Conservation (phyloP, 2,329 filamentous ascomycete genomes). For the Hymenoscyphus linearis region DNA sequence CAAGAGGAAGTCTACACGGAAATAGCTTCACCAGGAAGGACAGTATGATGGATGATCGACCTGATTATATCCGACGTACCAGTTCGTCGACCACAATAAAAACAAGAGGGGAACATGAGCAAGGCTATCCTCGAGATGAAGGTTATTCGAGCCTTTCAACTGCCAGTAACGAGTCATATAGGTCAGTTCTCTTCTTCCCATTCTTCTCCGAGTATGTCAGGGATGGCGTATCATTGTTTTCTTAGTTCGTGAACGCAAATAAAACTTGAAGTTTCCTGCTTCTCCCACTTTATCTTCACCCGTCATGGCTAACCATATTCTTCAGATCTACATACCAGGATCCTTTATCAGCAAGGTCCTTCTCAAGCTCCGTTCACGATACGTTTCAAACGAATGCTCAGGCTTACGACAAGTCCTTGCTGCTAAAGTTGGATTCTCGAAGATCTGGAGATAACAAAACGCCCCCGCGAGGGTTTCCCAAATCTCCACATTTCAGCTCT, state of each 20-base stretch:
- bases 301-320: conserved; percentile 1
- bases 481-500: conserved; percentile 26
- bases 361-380: conserved; percentile 33
- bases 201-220: background rate
- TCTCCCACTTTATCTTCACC: background rate
- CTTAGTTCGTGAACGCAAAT: background rate
- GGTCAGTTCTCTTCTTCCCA: conserved; percentile 23
- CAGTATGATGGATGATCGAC: conserved; percentile 23
- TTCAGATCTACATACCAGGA: conserved; percentile 26
- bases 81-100: conserved; percentile 39
- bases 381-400: conserved; percentile 32
- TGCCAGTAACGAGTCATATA: conserved; percentile 29
- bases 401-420: conserved; percentile 35
- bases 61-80: conserved; percentile 31
- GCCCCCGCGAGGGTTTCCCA: conserved; percentile 28
- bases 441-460: conserved; percentile 30
- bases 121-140: conserved; percentile 30
- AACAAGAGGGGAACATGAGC: conserved; percentile 35
- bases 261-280: background rate
- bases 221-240: background rate
- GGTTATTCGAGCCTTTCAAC: conserved; percentile 34
- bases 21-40: conserved; percentile 37
- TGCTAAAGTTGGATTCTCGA: conserved; percentile 33
- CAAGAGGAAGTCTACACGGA: conserved; percentile 45
- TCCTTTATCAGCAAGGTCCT: conserved; percentile 20